Base-by-base conservation (phyloP, 345 rosid genomes). In the Hirschfeldia incana region DNA sequence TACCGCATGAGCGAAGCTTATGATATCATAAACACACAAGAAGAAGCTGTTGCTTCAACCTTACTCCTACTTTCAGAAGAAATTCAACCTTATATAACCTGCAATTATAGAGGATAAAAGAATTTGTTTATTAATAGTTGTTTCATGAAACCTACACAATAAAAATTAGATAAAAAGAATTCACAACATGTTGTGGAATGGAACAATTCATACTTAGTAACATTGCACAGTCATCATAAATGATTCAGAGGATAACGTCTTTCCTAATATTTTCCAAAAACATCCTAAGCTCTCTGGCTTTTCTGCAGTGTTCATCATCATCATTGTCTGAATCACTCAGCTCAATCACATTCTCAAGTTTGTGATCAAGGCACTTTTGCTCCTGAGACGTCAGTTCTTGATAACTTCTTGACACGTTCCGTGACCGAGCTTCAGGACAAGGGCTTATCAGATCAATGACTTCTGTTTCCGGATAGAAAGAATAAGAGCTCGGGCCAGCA, bases 381-480 rank as follows among this genome's bases (percentile, higher is more conserved):
- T 76, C 82, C 13, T 26, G 64, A 59, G 15, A 27, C 49, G 69
- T 83, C 58, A 46, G 74, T 49, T 72, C 82, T 62, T 69, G 73
- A 57, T 60, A 80, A 26, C 72, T 64, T 81, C 79, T 85, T 17
- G 83, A 65, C 69, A 73, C 65, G 42, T 64, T 59, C 21, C 11
- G 76, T 5, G 64, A 6, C 1, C 60, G 81, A 46, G 71, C 58
- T 60, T 63, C 65, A 8, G 91, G 91, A 15, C 89, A 83, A 34
- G 98, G 98, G 85, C 94, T 92, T 72, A 77, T 80, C 63, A 94
- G 98, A 79, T 93, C 91, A 32, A 92, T 87, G 78, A 92, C 74
- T 79, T 90, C 89, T 28, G 79, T 68, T 63, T 82, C 75, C 2
- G 78, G 65, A 59, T 71, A 58, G 51, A 12, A 21, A 15, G 77